These are phyloP conservation scores for Penicillium egyptiacum DNA, from an alignment of 495 filamentous ascomycete species.

Conservation along the genomic window DNA sequence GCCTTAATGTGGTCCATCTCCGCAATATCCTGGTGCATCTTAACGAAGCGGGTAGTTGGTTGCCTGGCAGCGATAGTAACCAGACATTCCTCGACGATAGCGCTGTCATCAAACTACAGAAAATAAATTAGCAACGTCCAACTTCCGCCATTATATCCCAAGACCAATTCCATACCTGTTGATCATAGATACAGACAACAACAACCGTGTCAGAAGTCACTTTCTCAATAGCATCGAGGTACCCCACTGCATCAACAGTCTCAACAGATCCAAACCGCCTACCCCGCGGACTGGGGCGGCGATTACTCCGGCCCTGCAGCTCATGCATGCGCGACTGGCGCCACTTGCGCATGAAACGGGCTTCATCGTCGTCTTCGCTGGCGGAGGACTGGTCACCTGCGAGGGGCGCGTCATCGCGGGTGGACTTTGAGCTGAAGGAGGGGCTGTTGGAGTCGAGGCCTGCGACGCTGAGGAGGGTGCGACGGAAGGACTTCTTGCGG, in stretches of 20 bases:
- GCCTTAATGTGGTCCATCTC: conserved; percentile 91
- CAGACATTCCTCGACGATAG: conserved; percentile 74
- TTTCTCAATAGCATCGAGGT: conserved; percentile 92
- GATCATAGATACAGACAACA: conserved; percentile 94
- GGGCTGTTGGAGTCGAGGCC: conserved; percentile 28
- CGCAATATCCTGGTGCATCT: conserved; percentile 86
- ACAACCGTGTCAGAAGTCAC: conserved; percentile 77
- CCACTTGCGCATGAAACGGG: conserved; percentile 77
- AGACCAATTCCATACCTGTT: conserved; percentile 57
- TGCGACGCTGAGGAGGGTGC: conserved; percentile 44
- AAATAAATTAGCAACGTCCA: conserved; percentile 17
- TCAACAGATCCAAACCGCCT: conserved; percentile 75
- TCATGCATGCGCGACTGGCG: conserved; percentile 74
- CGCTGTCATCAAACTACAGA: conserved; percentile 68
- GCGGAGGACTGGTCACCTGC: conserved; percentile 30
- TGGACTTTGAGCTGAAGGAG: conserved; percentile 28
- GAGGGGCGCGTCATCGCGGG: conserved; percentile 45
- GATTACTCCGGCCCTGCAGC: conserved; percentile 59
- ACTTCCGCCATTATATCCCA: background rate
- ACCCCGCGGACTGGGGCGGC: conserved; percentile 64
- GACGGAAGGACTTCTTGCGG: conserved; percentile 60
- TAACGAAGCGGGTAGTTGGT: conserved; percentile 76
- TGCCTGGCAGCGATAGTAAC: conserved; percentile 68
- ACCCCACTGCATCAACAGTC: conserved; percentile 84
- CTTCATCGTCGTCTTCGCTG: conserved; percentile 68